Percentiles rank a stretch among this genome's conserved stretches.
phyloP scores from a whole-genome alignment of 768 basidiomycete genomes.

The Leccinum variicolor region DNA sequence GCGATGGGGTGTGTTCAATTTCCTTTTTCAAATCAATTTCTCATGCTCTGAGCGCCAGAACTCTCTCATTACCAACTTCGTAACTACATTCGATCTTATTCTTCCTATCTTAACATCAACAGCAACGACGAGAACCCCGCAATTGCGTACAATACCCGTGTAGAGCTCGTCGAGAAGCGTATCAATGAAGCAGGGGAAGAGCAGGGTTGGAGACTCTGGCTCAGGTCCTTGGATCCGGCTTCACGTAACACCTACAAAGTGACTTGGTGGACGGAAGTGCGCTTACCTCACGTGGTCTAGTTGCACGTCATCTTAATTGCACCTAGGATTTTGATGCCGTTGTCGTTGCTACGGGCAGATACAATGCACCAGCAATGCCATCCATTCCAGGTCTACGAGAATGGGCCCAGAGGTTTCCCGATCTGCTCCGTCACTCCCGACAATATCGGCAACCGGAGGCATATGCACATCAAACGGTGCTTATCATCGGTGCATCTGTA shows the following conservation, averaged over 20 bases:
- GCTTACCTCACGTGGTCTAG: background rate
- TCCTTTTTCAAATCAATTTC: background rate
- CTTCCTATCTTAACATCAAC: constrained; percentile 11
- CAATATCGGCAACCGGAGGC: constrained; percentile 40
- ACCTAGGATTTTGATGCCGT: constrained; percentile 17
- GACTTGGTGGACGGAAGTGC: constrained; percentile 28
- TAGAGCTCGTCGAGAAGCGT: constrained; percentile 43
- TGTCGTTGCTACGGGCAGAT: constrained; percentile 9
- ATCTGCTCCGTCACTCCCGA: constrained; percentile 36
- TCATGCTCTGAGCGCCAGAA: constrained; percentile 12
- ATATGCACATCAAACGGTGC: constrained; percentile 36
- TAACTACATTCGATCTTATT: constrained; percentile 28
- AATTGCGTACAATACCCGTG: constrained; percentile 45
- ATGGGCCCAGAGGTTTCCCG: constrained; percentile 29
- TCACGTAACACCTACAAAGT: constrained; percentile 23
- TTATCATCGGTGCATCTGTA: constrained; percentile 37
- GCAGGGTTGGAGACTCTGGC: constrained; percentile 15
- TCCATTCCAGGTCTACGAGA: constrained; percentile 11
- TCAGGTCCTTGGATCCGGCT: constrained; percentile 4
- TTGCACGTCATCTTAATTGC: background rate
- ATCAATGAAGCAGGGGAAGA: constrained; percentile 13
- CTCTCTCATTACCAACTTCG: constrained; percentile 33
- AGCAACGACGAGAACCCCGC: constrained; percentile 37
- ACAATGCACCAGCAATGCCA: constrained; percentile 13
- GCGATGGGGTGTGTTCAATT: constrained; percentile 6